phyloP scores from a whole-genome alignment of 2,329 filamentous ascomycete species.

The Penicillium sp. region DNA sequence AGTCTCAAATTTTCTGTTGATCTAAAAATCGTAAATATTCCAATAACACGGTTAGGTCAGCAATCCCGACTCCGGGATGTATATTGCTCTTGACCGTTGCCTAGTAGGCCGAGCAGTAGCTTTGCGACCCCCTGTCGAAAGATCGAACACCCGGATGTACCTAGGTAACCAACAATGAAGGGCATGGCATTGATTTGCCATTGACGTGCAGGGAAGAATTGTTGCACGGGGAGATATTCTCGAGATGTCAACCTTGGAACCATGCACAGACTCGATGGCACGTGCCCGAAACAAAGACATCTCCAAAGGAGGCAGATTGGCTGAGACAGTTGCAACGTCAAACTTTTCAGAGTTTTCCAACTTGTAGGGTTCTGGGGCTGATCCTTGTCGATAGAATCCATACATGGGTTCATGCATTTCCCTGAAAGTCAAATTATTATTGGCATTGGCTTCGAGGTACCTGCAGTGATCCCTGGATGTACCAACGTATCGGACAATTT shows the following conservation, averaged over 20 bases:
- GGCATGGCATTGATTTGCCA: slow-evolving; percentile 10
- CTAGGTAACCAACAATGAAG: slow-evolving; percentile 14
- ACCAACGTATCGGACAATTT: slow-evolving; percentile 18
- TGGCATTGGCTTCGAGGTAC: slow-evolving; percentile 12
- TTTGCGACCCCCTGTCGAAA: slow-evolving; percentile 9
- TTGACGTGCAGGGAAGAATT: slow-evolving; percentile 7
- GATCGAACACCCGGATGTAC: slow-evolving; percentile 15
- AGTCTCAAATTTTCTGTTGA: neutral
- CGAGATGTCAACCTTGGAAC: slow-evolving; percentile 5
- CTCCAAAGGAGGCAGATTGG: neutral
- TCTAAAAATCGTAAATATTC: slow-evolving; percentile 8
- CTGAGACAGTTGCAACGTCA: slow-evolving; percentile 16
- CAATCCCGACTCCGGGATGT: slow-evolving; percentile 8
- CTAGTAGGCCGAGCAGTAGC: neutral
- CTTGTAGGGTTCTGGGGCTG: slow-evolving; percentile 6
- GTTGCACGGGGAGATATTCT: neutral
- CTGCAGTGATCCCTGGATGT: slow-evolving; percentile 14
- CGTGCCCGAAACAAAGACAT: slow-evolving; percentile 17
- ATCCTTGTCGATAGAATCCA: slow-evolving; percentile 12
- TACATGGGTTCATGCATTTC: slow-evolving; percentile 17
- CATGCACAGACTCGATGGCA: slow-evolving; percentile 11
- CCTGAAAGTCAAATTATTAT: slow-evolving; percentile 16
- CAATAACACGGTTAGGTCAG: slow-evolving; percentile 1
- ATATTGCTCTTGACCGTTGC: slow-evolving; percentile 6
- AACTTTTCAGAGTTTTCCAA: neutral